A percentile compares a stretch with the other conserved stretches of the same genome.
Evolutionary conservation across 805 yeast genomes (phyloP).

Genomic region (Lipomyces kockii): DNA sequence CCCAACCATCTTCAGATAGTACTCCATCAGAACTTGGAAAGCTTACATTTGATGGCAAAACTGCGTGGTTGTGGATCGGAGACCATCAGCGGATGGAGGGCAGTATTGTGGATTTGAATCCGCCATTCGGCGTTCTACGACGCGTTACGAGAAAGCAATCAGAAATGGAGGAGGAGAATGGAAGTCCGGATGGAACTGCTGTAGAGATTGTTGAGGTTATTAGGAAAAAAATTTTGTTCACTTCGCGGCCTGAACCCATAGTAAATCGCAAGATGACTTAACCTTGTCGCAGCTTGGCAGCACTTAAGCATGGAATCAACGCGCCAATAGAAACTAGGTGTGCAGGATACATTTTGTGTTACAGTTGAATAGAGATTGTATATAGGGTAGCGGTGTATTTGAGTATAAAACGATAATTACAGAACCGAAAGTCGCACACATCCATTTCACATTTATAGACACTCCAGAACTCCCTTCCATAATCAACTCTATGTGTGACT

Average conservation of each 20-base stretch:
- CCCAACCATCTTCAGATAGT: not conserved
- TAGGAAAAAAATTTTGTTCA: slow-evolving; percentile 30
- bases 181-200: slow-evolving; percentile 19
- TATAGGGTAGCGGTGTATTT: not conserved
- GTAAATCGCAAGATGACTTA: slow-evolving; percentile 14
- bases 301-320: not conserved
- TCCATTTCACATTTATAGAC: no score
- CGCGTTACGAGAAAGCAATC: slow-evolving; percentile 11
- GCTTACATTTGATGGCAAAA: slow-evolving; percentile 24
- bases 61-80: slow-evolving; percentile 35
- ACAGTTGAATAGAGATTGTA: not conserved
- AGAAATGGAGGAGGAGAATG: slow-evolving; percentile 2
- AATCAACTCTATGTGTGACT: not conserved
- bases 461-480: not conserved
- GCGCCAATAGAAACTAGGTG: not conserved
- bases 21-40: slow-evolving; percentile 28
- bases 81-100: slow-evolving; percentile 37
- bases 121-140: slow-evolving; percentile 35
- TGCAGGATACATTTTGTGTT: not conserved
- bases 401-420: not conserved
- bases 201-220: slow-evolving; percentile 35
- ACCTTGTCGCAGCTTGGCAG: not conserved
- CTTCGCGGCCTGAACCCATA: slow-evolving; percentile 36
- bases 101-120: slow-evolving; percentile 28
- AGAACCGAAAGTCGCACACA: no score